Conservation (phyloP, 2,329 filamentous ascomycete species). For the Calycina herbarum region DNA sequence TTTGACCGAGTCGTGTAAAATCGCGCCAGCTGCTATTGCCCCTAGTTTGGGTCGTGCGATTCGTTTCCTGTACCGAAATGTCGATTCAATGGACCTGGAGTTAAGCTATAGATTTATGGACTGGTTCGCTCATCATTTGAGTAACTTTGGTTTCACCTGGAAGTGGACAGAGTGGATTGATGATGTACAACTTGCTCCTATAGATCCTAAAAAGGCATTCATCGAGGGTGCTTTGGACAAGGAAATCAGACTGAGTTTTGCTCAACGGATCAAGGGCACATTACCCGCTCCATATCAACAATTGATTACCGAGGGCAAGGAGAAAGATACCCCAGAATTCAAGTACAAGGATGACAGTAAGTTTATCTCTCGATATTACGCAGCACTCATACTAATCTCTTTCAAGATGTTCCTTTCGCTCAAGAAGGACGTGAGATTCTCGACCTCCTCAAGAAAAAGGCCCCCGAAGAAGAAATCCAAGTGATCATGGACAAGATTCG, state of each 20-base stretch:
- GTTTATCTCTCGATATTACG: constrained; percentile 35
- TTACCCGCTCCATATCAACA: constrained; percentile 79
- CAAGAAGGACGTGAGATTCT: constrained; percentile 82
- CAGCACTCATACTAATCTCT: constrained; percentile 20
- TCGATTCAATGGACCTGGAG: constrained; percentile 83
- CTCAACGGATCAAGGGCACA: constrained; percentile 92
- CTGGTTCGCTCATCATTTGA: constrained; percentile 97
- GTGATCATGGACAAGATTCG: constrained; percentile 78
- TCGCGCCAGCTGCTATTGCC: constrained; percentile 93
- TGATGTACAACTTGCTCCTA: constrained; percentile 72
- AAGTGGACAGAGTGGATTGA: constrained; percentile 98
- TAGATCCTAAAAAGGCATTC: constrained; percentile 91
- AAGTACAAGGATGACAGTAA: constrained; percentile 78
- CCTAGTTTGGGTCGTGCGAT: constrained; percentile 92
- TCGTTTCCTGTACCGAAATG: constrained; percentile 81
- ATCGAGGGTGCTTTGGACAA: constrained; percentile 90
- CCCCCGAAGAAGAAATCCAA: constrained; percentile 82
- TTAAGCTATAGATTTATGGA: constrained; percentile 85
- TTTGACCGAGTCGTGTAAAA: constrained; percentile 92
- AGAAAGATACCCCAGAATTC: constrained; percentile 94
- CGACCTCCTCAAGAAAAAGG: constrained; percentile 78
- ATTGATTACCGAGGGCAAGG: constrained; percentile 82
- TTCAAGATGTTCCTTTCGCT: constrained; percentile 73
- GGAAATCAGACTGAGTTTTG: constrained; percentile 94
- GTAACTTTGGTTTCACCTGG: constrained; percentile 99